phyloP scores from a whole-genome alignment of 345 rosid genomes.

The Gossypium raimondii region DNA sequence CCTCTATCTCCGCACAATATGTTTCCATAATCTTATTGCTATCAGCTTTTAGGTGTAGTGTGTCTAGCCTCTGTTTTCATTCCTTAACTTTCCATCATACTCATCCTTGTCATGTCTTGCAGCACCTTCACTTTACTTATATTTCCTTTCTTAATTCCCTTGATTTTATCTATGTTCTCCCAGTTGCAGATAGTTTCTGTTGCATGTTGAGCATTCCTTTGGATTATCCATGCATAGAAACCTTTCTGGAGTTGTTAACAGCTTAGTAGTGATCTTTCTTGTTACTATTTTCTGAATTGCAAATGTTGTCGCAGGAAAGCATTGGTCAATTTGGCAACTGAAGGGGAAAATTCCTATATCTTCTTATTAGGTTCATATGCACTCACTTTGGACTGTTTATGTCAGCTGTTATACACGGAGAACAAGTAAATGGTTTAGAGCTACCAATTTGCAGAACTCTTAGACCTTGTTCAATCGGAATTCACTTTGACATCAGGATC shows the following conservation, averaged over 20 bases:
- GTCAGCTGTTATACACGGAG: conserved; percentile 15
- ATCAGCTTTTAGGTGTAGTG: conserved; percentile 5
- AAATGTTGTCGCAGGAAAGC: conserved; percentile 47
- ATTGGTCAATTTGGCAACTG: conserved; percentile 34
- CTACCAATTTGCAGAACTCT: conserved; percentile 21
- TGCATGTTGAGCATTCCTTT: conserved; percentile 7
- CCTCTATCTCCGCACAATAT: conserved; percentile 2
- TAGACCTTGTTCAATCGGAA: conserved; percentile 20
- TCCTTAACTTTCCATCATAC: background rate
- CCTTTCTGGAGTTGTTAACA: conserved; percentile 21
- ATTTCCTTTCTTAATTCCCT: conserved; percentile 9
- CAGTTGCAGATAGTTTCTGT: conserved; percentile 11
- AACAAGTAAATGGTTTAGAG: conserved; percentile 24
- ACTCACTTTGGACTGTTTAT: conserved; percentile 24
- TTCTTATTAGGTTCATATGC: conserved; percentile 32
- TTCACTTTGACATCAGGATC: conserved; percentile 14
- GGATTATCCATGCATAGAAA: conserved; percentile 22
- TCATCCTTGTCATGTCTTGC: conserved; percentile 1
- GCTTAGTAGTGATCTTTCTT: conserved; percentile 25
- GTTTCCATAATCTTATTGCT: conserved; percentile 4
- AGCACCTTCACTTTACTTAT: background rate
- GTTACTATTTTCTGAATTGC: conserved; percentile 33
- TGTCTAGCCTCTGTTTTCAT: background rate
- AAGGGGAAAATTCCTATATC: conserved; percentile 28
- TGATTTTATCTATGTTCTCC: background rate